These are phyloP conservation scores for Coprinopsis strossmayeri DNA, from an alignment of 768 basidiomycete genomes.

Conservation along the genomic window DNA sequence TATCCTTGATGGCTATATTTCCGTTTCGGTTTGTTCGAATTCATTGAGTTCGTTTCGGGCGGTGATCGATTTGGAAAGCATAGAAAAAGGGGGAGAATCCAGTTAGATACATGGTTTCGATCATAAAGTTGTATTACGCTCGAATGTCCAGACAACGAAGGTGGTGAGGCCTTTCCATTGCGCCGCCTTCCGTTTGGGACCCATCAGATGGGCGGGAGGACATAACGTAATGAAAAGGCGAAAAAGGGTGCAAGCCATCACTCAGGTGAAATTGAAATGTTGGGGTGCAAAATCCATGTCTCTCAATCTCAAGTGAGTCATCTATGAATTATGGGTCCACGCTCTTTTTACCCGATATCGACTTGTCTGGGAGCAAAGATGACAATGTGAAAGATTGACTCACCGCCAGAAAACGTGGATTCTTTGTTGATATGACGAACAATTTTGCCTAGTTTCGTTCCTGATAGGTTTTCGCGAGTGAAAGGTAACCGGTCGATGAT, in stretches of 20 bases:
- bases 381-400: slow-evolving; percentile 33
- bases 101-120: slow-evolving; percentile 71
- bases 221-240: slow-evolving; percentile 6
- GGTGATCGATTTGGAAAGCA: slow-evolving; percentile 13
- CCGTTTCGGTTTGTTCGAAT: slow-evolving; percentile 6
- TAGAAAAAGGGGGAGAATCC: slow-evolving; percentile 30
- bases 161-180: slow-evolving; percentile 6
- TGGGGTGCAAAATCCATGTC: background rate
- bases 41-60: background rate
- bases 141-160: slow-evolving; percentile 21
- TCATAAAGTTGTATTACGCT: slow-evolving; percentile 37
- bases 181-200: background rate
- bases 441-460: slow-evolving; percentile 75
- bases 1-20: slow-evolving; percentile 83
- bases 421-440: slow-evolving; percentile 74
- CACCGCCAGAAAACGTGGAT: slow-evolving; percentile 64
- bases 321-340: background rate
- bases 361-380: background rate
- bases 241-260: background rate
- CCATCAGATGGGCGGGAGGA: slow-evolving; percentile 3
- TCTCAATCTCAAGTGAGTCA: slow-evolving; percentile 8
- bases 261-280: background rate
- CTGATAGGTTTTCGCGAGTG: slow-evolving; percentile 57
- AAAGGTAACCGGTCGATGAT: slow-evolving; percentile 82
- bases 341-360: background rate